A percentile compares a stretch with the other conserved stretches of the same genome.
Conservation (phyloP, 2,329 filamentous ascomycete species). For the Eurotiales sp. region DNA sequence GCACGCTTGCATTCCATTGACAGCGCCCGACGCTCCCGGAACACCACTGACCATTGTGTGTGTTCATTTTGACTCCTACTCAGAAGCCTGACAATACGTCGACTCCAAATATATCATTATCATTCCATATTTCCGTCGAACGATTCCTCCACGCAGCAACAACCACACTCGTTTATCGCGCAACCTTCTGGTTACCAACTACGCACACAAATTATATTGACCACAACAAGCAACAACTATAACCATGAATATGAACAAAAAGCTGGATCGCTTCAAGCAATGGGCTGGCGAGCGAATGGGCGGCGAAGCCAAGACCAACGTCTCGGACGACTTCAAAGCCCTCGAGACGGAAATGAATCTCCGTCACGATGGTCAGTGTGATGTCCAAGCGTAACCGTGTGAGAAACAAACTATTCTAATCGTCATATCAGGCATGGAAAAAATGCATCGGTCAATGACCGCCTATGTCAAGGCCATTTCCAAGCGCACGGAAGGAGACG, state of each 20-base stretch:
- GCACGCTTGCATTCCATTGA: too few species aligned
- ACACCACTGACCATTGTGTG: too few species aligned
- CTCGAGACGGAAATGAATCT: slow-evolving; percentile 87
- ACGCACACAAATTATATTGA: too few species aligned
- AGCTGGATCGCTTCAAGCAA: slow-evolving; percentile 93
- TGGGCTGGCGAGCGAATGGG: slow-evolving; percentile 98
- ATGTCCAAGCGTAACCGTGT: too few species aligned
- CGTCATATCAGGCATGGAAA: slow-evolving; percentile 59
- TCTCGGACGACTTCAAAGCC: slow-evolving; percentile 86
- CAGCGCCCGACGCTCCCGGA: too few species aligned
- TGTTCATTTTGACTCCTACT: too few species aligned
- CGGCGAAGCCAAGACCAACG: slow-evolving; percentile 77
- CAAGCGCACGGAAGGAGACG: slow-evolving; percentile 77
- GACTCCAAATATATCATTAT: too few species aligned
- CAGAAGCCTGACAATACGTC: too few species aligned
- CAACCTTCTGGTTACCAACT: too few species aligned
- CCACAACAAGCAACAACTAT: too few species aligned
- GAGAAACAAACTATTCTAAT: background rate
- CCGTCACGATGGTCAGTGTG: slow-evolving; percentile 70
- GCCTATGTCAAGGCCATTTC: slow-evolving; percentile 83
- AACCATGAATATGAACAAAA: slow-evolving; percentile 69
- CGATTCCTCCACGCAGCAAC: background rate
- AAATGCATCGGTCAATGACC: slow-evolving; percentile 79
- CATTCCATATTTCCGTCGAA: too few species aligned
- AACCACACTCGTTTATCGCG: background rate